Base-by-base conservation (phyloP, 768 basidiomycete species). In the Glaciozyma antarctica region DNA sequence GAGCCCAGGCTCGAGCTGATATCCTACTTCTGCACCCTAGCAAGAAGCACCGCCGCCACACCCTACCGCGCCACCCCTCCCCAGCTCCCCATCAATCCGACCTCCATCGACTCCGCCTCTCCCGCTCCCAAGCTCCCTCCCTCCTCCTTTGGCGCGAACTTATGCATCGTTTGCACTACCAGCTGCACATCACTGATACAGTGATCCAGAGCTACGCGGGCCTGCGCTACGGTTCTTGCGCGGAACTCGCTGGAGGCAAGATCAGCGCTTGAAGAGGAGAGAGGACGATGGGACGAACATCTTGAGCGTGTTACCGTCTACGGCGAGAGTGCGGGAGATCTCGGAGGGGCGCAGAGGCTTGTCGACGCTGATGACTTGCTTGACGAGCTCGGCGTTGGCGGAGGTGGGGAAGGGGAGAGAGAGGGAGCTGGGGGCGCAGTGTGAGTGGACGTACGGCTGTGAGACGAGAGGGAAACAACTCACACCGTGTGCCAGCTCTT, bases 131-230 rank as follows among this genome's bases (percentile, higher is more conserved):
- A 10, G 21, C 55, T 53, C 10, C 57, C 62, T 10, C 49, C 15
- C 12, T 61, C 5, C 0, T 60, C 54, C 19, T 28, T 15, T 21
- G 69, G 69, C 2, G 63, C 69, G 21, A 70, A 70, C n/a, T 26
- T 59, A 61, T 64, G 63, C 69, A 70, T 65, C 0, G 69, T 70
- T 49, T 70, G 69, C 21, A 70, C 69, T 26, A 70, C 65, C 22
- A 70, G 69, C 54, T 70, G 65, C 9, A 70, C 38, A 44, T 70
- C 69, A 9, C 63, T 64, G 2, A 70, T 58, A 47, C 58, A 56
- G 38, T 70, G 69, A 26, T 70, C 69, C 24, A 70, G 63, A 15
- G 69, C 69, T 1, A 70, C 69, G 1, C 69, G 60, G 0, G 65
- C 69, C 28, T 70, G 69, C 0, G 63, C 38, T 5, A 67, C 63